Evolutionary conservation across 352 stramenopile species (phyloP).

Genomic region (Pythium chondricola): DNA sequence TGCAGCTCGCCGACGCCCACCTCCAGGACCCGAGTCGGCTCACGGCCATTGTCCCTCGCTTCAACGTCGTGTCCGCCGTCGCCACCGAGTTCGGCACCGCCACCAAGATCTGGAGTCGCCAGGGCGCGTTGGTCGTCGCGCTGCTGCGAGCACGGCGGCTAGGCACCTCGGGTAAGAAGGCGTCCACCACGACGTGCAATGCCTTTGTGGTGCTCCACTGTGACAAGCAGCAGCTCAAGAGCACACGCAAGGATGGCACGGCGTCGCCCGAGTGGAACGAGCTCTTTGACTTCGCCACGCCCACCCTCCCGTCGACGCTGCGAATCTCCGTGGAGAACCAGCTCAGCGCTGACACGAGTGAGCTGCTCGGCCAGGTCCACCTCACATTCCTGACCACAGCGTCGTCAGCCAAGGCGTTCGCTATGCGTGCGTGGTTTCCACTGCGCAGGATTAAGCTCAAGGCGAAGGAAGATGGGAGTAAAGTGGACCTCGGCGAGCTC

Average conservation of each 20-base stretch:
- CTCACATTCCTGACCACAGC: constrained; percentile 25
- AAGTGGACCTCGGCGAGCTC: constrained; percentile 32
- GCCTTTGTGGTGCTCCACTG: constrained; percentile 60
- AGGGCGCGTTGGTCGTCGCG: constrained; percentile 35
- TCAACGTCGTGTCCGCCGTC: constrained; percentile 44
- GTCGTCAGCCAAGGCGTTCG: constrained; percentile 28
- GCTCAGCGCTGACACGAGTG: constrained; percentile 56
- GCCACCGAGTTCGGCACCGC: constrained; percentile 19
- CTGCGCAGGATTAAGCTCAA: constrained; percentile 21
- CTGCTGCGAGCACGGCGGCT: constrained; percentile 48
- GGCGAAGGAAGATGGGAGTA: constrained; percentile 1
- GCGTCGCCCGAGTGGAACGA: constrained; percentile 71
- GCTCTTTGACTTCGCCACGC: constrained; percentile 71
- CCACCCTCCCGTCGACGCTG: constrained; percentile 14
- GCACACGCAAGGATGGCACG: constrained; percentile 59
- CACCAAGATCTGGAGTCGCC: constrained; percentile 51
- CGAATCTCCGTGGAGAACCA: constrained; percentile 61
- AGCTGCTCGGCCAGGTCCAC: constrained; percentile 50
- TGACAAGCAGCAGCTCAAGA: constrained; percentile 47
- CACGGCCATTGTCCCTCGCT: constrained; percentile 45
- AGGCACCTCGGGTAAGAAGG: constrained; percentile 51
- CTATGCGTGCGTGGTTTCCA: constrained; percentile 44
- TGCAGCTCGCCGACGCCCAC: constrained; percentile 56
- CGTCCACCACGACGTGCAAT: constrained; percentile 58
- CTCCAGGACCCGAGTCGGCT: constrained; percentile 20